Conservation (phyloP, 345 rosid species). For the Lagerstroemia speciosa region DNA sequence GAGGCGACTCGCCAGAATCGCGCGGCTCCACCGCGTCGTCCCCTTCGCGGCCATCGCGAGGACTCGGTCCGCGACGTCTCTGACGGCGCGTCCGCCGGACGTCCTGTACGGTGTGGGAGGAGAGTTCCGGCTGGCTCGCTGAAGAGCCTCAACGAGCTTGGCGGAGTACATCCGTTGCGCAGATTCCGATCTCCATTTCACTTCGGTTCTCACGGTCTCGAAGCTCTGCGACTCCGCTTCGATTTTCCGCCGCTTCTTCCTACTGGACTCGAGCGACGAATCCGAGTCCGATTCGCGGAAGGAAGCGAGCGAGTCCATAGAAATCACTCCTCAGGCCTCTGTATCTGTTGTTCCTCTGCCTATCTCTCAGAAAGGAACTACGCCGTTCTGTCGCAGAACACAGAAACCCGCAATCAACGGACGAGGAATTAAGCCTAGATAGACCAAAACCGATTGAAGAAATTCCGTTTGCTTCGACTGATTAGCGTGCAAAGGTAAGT, state of each 20-base stretch:
- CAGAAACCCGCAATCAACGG: no score
- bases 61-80: constrained; percentile 35
- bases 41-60: constrained; percentile 60
- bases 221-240: constrained; percentile 9
- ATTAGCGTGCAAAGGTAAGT: not conserved
- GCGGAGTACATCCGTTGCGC: constrained; percentile 60
- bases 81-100: constrained; percentile 22
- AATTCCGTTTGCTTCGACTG: no score
- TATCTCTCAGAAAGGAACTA: not conserved
- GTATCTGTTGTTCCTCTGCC: not conserved
- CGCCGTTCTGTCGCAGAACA: not conserved
- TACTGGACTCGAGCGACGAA: constrained; percentile 21
- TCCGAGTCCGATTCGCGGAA: constrained; percentile 20
- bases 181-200: constrained; percentile 52
- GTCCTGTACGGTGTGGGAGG: not conserved
- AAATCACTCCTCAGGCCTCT: not conserved
- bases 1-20: constrained; percentile 38
- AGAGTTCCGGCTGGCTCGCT: constrained; percentile 27
- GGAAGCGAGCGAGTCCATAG: not conserved
- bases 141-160: constrained; percentile 58
- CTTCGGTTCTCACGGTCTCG: not conserved
- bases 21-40: constrained; percentile 60
- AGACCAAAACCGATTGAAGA: not conserved
- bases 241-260: constrained; percentile 44
- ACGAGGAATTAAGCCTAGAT: not conserved